Base-by-base conservation (phyloP, 2,329 filamentous ascomycete genomes). In the Eurotiales sp. region DNA sequence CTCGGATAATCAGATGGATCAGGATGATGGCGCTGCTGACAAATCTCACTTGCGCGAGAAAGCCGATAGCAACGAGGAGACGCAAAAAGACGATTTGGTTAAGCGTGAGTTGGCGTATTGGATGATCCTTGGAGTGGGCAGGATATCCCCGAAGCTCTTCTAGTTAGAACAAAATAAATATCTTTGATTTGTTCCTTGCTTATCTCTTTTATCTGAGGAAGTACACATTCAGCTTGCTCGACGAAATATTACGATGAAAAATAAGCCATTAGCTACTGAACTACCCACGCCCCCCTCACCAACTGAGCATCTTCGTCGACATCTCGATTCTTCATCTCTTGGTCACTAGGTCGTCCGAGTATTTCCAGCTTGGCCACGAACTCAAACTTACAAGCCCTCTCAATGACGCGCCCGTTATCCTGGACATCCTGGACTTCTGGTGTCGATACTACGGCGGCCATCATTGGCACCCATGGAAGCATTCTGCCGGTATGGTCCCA, bases 91-190 rank as follows among this genome's bases (percentile, higher is more conserved):
- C 40, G 81, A 76, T 43, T 85, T 79, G 67, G 88, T 92, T 71
- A 92, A 85, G 75, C 82, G 87, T 63, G 93, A 97, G 66, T 73
- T 97, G 70, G 90, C 90, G 50, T 97, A 96, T 71, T 99, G 93
- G 93, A 90, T 88, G 73, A 90, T 95, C 17, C 76, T 97, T 30
- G 92, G 92, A 3, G 81, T 95, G 52, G 93, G 93, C 8, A 84
- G 84, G 62, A 93, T 97, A 62, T 81, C 74, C 58, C 36, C 40
- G 11, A 47, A 58, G 41, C 40, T 54, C 23, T 42, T 50, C 27
- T 46, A 34, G 25, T 1, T 45, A 7, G 34, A 15, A 39, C 14
- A 39, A 12, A 8, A 39, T n/a, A n/a, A n/a, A n/a, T n/a, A n/a
- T n/a, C n/a, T n/a, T n/a, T n/a, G n/a, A n/a, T n/a, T n/a, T n/a